These are phyloP conservation scores for Neurospora sp. DNA, from an alignment of 495 filamentous ascomycete genomes.

Conservation along the genomic window DNA sequence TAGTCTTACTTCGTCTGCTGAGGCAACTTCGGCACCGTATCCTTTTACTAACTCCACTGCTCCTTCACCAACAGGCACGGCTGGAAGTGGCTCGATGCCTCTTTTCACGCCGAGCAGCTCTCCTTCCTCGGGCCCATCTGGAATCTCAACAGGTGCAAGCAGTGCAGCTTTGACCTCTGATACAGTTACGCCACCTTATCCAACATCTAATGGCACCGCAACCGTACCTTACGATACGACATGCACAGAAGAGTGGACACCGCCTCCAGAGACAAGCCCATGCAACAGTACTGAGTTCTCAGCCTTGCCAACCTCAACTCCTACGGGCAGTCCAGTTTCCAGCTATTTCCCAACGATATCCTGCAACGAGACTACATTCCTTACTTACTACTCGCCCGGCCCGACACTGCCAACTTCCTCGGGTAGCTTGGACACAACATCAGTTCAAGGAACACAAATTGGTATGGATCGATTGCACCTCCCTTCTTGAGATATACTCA, in stretches of 20 bases:
- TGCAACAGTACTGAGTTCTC: neutral
- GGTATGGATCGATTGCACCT: neutral
- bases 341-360: conserved; percentile 4
- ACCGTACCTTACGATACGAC: conserved; percentile 11
- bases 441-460: neutral
- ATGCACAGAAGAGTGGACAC: conserved; percentile 6
- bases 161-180: neutral
- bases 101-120: neutral
- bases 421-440: conserved; percentile 2
- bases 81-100: neutral
- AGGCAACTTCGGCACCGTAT: conserved; percentile 7
- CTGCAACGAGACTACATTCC: conserved; percentile 12
- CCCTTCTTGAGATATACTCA: neutral
- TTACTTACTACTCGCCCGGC: neutral
- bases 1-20: neutral
- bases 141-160: neutral
- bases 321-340: neutral
- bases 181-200: conserved; percentile 8
- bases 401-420: neutral
- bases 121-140: neutral
- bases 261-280: conserved; percentile 5
- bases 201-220: neutral
- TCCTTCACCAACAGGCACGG: neutral
- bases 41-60: conserved; percentile 15
- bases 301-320: neutral